A percentile compares a stretch with the other conserved stretches of the same genome.
Conservation (phyloP, 176 grass and related monocot genomes). For the Rhynchospora tenuis region DNA sequence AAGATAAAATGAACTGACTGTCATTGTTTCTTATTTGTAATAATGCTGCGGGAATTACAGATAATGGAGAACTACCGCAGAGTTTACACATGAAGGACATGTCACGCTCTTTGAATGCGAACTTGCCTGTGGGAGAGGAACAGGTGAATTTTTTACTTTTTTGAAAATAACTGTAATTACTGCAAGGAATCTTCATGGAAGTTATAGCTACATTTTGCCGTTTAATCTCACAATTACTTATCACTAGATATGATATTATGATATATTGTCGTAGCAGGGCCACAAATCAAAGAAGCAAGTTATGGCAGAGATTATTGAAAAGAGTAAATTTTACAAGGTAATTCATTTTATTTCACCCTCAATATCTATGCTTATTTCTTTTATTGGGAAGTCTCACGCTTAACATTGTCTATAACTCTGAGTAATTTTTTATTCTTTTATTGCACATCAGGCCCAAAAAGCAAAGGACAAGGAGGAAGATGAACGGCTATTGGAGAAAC, state of each 20-base stretch:
- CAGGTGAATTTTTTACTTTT: slow-evolving; percentile 37
- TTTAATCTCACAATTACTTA: neutral
- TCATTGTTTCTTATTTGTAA: slow-evolving; percentile 4
- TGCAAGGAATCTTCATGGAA: neutral
- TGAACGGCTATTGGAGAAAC: slow-evolving; percentile 70
- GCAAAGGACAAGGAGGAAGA: slow-evolving; percentile 77
- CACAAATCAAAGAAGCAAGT: slow-evolving; percentile 97
- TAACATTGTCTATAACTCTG: neutral
- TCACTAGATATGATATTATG: neutral
- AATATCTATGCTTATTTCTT: neutral
- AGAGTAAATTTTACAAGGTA: slow-evolving; percentile 99
- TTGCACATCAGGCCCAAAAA: slow-evolving; percentile 69
- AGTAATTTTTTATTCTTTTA: slow-evolving; percentile 13
- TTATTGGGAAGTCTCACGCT: slow-evolving; percentile 5
- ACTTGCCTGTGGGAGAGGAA: slow-evolving; percentile 30
- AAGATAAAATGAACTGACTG: too few species aligned
- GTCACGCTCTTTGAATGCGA: slow-evolving; percentile 35
- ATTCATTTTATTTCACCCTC: neutral
- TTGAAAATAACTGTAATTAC: neutral
- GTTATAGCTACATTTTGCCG: neutral
- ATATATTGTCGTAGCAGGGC: slow-evolving; percentile 36
- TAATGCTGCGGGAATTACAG: neutral
- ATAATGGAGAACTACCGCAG: slow-evolving; percentile 4
- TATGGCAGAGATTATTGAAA: slow-evolving; percentile 88
- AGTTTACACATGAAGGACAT: slow-evolving; percentile 38